Conservation (phyloP, 2,329 filamentous ascomycete genomes). For the Colletotrichum lindemuthianum region DNA sequence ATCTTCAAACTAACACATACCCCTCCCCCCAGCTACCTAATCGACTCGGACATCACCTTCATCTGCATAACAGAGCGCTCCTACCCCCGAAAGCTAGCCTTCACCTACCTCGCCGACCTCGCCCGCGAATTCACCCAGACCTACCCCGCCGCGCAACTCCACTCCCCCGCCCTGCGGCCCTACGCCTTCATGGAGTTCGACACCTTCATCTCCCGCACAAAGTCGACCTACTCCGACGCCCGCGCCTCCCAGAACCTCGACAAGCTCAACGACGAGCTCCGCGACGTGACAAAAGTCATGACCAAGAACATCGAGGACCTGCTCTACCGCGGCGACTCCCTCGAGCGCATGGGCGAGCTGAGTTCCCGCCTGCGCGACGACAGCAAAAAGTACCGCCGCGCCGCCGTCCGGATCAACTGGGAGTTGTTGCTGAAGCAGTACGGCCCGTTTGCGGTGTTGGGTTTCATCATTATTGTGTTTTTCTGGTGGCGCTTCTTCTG, state of each 20-base stretch:
- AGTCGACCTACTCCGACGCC: slow-evolving; percentile 92
- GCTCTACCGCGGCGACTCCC: slow-evolving; percentile 90
- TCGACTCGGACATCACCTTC: slow-evolving; percentile 86
- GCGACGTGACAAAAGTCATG: slow-evolving; percentile 99
- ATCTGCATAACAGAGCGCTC: slow-evolving; percentile 92
- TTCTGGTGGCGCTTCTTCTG: slow-evolving; percentile 95
- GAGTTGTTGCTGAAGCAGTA: slow-evolving; percentile 97
- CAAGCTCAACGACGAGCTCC: slow-evolving; percentile 94
- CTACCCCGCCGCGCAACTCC: slow-evolving; percentile 79
- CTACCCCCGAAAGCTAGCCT: slow-evolving; percentile 97
- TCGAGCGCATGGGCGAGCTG: slow-evolving; percentile 98
- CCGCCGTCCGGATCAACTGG: slow-evolving; percentile 97
- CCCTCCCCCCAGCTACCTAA: slow-evolving; percentile 73
- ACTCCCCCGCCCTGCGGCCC: slow-evolving; percentile 79
- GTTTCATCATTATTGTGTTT: slow-evolving; percentile 84
- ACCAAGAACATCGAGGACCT: slow-evolving; percentile 99
- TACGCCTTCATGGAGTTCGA: slow-evolving; percentile 99
- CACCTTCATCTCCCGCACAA: slow-evolving; percentile 92
- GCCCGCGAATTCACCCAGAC: slow-evolving; percentile 89
- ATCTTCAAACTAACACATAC: not conserved
- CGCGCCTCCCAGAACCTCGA: slow-evolving; percentile 92
- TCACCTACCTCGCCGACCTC: slow-evolving; percentile 96
- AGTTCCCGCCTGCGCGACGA: slow-evolving; percentile 89
- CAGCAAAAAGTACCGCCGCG: slow-evolving; percentile 91
- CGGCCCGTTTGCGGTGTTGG: slow-evolving; percentile 85